phyloP scores from a whole-genome alignment of 768 basidiomycete genomes.

The Gymnopilus dilepis region DNA sequence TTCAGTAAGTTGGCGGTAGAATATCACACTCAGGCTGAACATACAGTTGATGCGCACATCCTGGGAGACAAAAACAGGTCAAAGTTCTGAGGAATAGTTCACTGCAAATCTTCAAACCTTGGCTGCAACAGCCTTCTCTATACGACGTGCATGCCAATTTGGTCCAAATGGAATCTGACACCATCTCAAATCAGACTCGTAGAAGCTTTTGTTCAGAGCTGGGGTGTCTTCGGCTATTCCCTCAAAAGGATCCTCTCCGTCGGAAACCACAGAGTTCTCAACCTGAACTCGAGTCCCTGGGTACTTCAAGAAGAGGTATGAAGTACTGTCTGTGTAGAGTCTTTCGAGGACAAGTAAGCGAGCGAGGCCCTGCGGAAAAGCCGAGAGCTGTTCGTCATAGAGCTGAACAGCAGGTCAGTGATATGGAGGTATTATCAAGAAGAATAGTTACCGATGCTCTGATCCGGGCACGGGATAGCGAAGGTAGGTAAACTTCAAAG shows the following conservation, averaged over 20 bases:
- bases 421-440: neutral
- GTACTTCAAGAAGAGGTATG: neutral
- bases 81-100: neutral
- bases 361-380: neutral
- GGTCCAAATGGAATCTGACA: neutral
- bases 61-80: neutral
- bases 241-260: too few relatives aligned
- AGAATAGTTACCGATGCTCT: neutral
- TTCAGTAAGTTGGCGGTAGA: too few relatives aligned
- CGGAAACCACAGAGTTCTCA: too few relatives aligned
- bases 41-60: neutral
- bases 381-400: neutral
- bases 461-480: slow-evolving; percentile 28
- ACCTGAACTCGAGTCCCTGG: neutral
- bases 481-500: slow-evolving; percentile 60
- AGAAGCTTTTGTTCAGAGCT: neutral
- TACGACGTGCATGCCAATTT: neutral
- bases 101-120: neutral
- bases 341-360: neutral
- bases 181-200: neutral
- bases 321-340: neutral
- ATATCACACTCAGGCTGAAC: too few relatives aligned
- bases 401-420: neutral
- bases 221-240: neutral
- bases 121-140: neutral